Percentiles rank a stretch among this genome's conserved stretches.
Evolutionary conservation across 129 eudicot genomes (phyloP).

Genomic region (Deinandra increscens): DNA sequence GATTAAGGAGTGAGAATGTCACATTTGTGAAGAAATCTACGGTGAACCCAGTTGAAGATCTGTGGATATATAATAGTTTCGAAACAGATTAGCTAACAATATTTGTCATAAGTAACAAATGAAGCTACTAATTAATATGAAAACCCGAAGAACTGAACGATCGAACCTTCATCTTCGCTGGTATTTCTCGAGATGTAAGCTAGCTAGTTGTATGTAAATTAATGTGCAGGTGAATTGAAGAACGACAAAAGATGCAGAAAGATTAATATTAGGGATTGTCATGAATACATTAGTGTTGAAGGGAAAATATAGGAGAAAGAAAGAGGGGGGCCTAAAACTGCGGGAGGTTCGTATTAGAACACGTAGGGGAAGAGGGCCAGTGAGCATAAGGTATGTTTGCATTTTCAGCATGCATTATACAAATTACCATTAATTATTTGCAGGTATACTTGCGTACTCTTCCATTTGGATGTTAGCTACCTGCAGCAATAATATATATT

Average conservation of each 20-base stretch:
- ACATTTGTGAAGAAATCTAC: constrained; percentile 63
- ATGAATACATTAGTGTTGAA: too few species aligned
- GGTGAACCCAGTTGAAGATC: constrained; percentile 83
- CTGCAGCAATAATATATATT: too few species aligned
- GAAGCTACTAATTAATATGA: not conserved
- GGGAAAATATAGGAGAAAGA: constrained; percentile 15
- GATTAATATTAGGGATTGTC: too few species aligned
- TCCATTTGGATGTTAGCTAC: constrained; percentile 25
- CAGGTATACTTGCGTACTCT: not conserved
- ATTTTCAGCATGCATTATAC: not conserved
- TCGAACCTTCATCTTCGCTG: constrained; percentile 40
- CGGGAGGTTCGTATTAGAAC: constrained; percentile 27
- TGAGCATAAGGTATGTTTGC: constrained; percentile 30
- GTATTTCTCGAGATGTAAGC: constrained; percentile 17
- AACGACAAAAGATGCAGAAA: not conserved
- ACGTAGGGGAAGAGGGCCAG: constrained; percentile 18
- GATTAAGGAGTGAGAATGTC: not conserved
- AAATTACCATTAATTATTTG: constrained; percentile 8
- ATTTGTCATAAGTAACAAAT: not conserved
- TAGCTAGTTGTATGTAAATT: not conserved
- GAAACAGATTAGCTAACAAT: not conserved
- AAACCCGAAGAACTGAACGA: not conserved
- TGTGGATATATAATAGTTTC: constrained; percentile 26
- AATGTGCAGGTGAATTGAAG: not conserved
- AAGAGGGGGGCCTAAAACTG: constrained; percentile 24